Evolutionary conservation across 1,139 yeast genomes (phyloP), one percentile per base, ranked within the genome.

Genomic region (Taphrina communis): DNA sequence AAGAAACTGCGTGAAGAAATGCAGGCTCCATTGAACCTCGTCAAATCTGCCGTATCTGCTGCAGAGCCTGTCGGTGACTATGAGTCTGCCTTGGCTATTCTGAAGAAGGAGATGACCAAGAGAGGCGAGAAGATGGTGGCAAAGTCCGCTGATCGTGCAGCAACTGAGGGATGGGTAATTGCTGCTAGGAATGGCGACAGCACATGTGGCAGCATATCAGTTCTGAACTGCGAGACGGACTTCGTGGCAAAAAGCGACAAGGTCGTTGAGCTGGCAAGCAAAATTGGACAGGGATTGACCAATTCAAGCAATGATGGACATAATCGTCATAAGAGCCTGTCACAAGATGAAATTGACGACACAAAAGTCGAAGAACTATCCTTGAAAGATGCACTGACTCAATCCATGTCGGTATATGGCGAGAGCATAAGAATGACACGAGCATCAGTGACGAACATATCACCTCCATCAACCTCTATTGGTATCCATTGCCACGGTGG

Each of bases 221-320:
- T 65, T 6, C 42, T 69, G 25, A 66, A 65, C 17, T 69, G 71
- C 53, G 71, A 69, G 67, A 65, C 71, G 17, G 71, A 69, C 39
- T 69, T 69, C 36, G 71, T 69, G 12, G 69, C 69, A 51, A 61
- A 61, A 31, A 66, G 58, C 17, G 59, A 59, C 9, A 57, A 57
- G n/a, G 67, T 63, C 8, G 55, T 63, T 2, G 48, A 19, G 1
- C 19, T 63, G 35, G 67, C 67, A 1, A 35, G 36, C 35, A 19
- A 55, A n/a, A 17, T 55, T 17, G 67, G 67, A 9, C 46, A 21
- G 39, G 48, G 38, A 7, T 36, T 63, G 31, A 55, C 58, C 12
- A 25, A 8, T 11, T 44, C 50, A 12, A 25, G 19, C 12, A 19
- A 39, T 8, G 36, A 19, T 25, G 35, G 36, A 11, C 21, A 19